phyloP scores from a whole-genome alignment of 2,329 filamentous ascomycete species.

The Aspergillus awamori region DNA sequence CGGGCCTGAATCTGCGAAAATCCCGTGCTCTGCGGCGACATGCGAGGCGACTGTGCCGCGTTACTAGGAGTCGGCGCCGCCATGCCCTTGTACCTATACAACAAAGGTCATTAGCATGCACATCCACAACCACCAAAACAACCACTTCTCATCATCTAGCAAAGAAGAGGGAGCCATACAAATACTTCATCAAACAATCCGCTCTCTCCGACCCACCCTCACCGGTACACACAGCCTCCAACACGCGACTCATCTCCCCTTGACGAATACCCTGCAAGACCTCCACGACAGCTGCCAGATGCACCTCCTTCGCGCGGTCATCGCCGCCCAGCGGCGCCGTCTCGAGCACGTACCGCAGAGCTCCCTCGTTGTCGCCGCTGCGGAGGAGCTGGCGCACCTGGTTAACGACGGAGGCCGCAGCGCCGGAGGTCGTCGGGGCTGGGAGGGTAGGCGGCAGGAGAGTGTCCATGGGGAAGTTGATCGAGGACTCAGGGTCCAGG shows the following conservation, averaged over 20 bases:
- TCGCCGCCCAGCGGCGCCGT: conserved; percentile 70
- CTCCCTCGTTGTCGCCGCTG: conserved; percentile 84
- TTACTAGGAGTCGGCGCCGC: conserved; percentile 51
- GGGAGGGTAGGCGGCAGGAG: conserved; percentile 72
- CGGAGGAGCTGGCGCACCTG: conserved; percentile 87
- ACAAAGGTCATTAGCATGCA: background rate
- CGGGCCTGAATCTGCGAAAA: conserved; percentile 77
- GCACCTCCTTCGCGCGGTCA: conserved; percentile 70
- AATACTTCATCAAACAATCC: conserved; percentile 96
- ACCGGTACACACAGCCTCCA: conserved; percentile 76
- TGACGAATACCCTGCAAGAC: conserved; percentile 95
- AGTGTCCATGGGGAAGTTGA: conserved; percentile 87
- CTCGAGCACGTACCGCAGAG: conserved; percentile 80
- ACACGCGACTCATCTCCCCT: conserved; percentile 87
- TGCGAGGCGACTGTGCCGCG: conserved; percentile 49
- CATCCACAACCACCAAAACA: background rate
- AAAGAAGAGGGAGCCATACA: conserved; percentile 60
- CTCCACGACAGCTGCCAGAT: conserved; percentile 85
- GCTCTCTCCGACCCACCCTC: conserved; percentile 81
- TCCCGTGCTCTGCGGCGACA: conserved; percentile 77
- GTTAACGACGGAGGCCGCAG: conserved; percentile 74
- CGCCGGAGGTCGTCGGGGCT: conserved; percentile 72
- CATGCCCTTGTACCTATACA: conserved; percentile 88
- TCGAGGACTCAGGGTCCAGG: conserved; percentile 82
- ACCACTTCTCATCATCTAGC: background rate